Evolutionary conservation across 2,329 filamentous ascomycete genomes (phyloP), one percentile per base, ranked within the genome.

Genomic region (Fusarium torreyae): DNA sequence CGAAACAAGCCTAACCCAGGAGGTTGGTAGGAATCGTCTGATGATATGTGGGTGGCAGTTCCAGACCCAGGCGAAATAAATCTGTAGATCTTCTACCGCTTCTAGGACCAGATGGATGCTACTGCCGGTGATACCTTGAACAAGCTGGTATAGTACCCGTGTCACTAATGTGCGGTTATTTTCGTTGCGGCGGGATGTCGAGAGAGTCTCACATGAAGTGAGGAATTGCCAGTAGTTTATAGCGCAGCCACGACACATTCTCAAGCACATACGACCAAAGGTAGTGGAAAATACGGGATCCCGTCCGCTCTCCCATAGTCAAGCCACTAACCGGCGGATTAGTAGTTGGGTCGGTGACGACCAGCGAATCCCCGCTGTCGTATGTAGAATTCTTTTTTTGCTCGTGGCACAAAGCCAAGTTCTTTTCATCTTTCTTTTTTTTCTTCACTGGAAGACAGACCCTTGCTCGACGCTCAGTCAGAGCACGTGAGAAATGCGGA

Each of bases 331-430:
- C 48, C 48, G 60, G 60, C 49, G 60, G 57, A 63, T 63, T 63
- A 63, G 60, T 63, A 63, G 60, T 63, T 63, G 60, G 60, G 60
- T 63, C 60, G 60, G 60, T 63, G 60, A 63, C 60, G 60, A 63
- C 60, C 60, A 63, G 60, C 60, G 60, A 63, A 63, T 63, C 57
- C 60, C 60, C 49, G 60, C 60, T 63, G 60, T 63, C 56, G 60
- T 63, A 63, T 63, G 58, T 63, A n/a, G n/a, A 10, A 39, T 44
- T 28, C 4, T 8, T 1, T 26, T 39, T 55, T 55, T 38, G 36
- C 26, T 20, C 3, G 8, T 18, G 0, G 3, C 22, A 6, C 22
- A 38, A n/a, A n/a, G 18, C 6, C 7, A 6, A 6, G 18, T 20
- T 33, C 17, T 38, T 14, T 20, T 20, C 36, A 28, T 18, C 22